Base-by-base conservation (phyloP, 2,329 filamentous ascomycete genomes). In the Rhexocercosporidium sp. region DNA sequence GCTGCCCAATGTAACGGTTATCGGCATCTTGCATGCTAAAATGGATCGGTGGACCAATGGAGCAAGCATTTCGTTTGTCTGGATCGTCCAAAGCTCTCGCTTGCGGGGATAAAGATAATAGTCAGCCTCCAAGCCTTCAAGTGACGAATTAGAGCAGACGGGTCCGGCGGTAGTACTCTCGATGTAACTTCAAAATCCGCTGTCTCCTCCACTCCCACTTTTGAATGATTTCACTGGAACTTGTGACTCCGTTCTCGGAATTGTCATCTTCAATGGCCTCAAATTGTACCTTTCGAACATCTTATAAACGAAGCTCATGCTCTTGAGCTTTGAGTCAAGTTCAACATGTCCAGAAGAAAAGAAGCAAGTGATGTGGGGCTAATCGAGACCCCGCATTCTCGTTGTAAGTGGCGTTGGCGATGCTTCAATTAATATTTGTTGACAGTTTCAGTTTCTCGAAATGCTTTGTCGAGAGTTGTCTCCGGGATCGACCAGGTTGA, bases 401-500 rank as follows among this genome's bases (percentile, higher is more conserved):
- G 8, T 31, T 41, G 67, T 71, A 53, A 53, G 60, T 66, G 29
- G 61, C 59, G n/a, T 12, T 51, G 25, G 44, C 12, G 27, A 53
- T 16, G 29, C 27, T 20, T 34, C 25, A 20, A 9, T 54, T n/a
- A 18, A 47, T 27, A 34, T 54, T 31, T 60, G 34, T 46, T 64
- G 22, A 67, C n/a, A 59, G 29, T 29, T n/a, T 18, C 56, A 72
- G 70, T 56, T 18, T 44, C 66, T 65, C 63, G 66, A 27, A 72
- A 62, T 53, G 51, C 56, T 18, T 54, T 76, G 11, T 64, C 71
- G 27, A 65, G 68, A 62, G 70, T 71, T 39, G 57, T 75, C 3
- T 75, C 74, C 34, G 61, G 65, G 34, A 75, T 68, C n/a, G 79
- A 82, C 49, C 77, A 81, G n/a, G 75, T 77, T 63, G 82, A 85